These are phyloP conservation scores for Amphibolis antarctica DNA, from an alignment of 106 monocot genomes.

Conservation along the genomic window DNA sequence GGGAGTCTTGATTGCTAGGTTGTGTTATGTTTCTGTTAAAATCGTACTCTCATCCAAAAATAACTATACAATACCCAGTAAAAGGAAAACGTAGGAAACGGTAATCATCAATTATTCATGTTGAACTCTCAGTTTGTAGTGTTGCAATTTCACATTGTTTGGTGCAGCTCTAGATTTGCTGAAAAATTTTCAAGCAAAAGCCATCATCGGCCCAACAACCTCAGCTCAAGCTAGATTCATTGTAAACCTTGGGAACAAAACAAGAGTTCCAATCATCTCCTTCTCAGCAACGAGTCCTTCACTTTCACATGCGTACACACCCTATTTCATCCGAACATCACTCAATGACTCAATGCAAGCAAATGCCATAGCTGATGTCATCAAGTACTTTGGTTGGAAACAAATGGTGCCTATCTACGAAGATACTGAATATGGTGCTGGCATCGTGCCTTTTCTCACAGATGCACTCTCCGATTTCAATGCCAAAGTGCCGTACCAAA, in stretches of 20 bases:
- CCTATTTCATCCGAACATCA: constrained; percentile 13
- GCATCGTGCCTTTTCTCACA: constrained; percentile 17
- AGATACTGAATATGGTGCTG: constrained; percentile 14
- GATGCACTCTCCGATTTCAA: constrained; percentile 1
- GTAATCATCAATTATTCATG: too few relatives aligned
- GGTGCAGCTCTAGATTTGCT: constrained; percentile 58
- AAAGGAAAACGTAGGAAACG: too few relatives aligned
- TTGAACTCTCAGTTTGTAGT: too few relatives aligned
- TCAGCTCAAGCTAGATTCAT: constrained; percentile 10
- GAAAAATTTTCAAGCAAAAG: constrained; percentile 33
- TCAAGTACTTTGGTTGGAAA: constrained; percentile 8
- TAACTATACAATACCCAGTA: too few relatives aligned
- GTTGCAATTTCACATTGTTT: too few relatives aligned
- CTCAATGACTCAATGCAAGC: constrained; percentile 3
- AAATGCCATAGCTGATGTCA: constrained; percentile 1
- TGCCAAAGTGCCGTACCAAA: constrained; percentile 5
- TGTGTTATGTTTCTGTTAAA: too few relatives aligned
- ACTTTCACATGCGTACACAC: background rate
- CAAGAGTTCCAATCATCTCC: constrained; percentile 14
- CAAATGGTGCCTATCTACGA: constrained; percentile 16
- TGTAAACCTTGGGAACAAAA: constrained; percentile 8
- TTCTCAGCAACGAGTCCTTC: constrained; percentile 7
- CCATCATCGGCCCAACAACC: constrained; percentile 10
- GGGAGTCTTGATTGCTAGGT: too few relatives aligned
- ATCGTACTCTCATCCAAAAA: too few relatives aligned